Base-by-base conservation (phyloP, 441 rosid species). In the Theobroma grandiflorum region DNA sequence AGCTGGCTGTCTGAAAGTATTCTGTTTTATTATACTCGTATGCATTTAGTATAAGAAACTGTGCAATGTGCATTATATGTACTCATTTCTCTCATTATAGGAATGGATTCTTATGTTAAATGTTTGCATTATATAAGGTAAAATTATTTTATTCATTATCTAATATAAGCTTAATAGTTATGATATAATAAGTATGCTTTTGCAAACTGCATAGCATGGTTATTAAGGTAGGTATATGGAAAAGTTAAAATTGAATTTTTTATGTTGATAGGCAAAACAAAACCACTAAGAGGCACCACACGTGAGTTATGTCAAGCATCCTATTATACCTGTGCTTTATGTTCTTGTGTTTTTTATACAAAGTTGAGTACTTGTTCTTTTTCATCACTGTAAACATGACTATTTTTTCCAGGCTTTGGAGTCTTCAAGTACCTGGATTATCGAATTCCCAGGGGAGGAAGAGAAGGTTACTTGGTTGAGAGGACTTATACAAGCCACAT, bases 401-500 rank as follows among this genome's bases (percentile, higher is more conserved):
- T 31, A 45, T 68, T 37, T 74, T 82, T 78, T 85, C 57, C 86
- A 97, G 99, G 99, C 97, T 73, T 81, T 97, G 87, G 99, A 97
- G 87, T 90, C 95, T 74, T 93, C 99, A 81, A 90, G 92, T 85
- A 97, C 98, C 76, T 95, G 97, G 99, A 89, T 97, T 76, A 87
- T 97, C 79, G 98, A 92, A 86, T 94, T 95, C 87, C 91, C 67
- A 74, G 86, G 88, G 72, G 92, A 86, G 84, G 94, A 91, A 82
- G 96, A 91, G 79, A 97, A 95, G 87, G 82, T 85, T 53, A 86
- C 87, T 77, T 97, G 99, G 99, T 84, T 92, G 82, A 95, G 91
- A 85, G 94, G 93, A 86, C 98, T 97, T 77, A 75, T 91, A 74
- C 97, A 86, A 87, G 95, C 99, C 82, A 97, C 95, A 70, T 95